A percentile compares a stretch with the other conserved stretches of the same genome.
phyloP scores from a whole-genome alignment of 2,329 filamentous ascomycete genomes.

The Botrytis fabae region DNA sequence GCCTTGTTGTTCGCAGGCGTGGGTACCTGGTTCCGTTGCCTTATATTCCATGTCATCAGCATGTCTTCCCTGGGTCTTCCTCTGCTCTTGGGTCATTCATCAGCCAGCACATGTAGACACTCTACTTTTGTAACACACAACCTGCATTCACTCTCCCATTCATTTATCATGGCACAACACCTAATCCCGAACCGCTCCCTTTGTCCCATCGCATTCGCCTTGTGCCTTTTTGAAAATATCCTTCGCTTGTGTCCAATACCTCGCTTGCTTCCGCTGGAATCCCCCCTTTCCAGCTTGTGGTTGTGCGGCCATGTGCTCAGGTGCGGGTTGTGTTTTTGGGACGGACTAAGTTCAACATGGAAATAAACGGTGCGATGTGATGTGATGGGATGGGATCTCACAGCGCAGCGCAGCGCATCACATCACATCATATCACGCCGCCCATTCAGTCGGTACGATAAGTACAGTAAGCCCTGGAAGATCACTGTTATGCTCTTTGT shows the following conservation, averaged over 20 bases:
- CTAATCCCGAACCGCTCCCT: constrained; percentile 9
- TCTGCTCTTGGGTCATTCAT: constrained; percentile 19
- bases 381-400: background rate
- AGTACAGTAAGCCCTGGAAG: constrained; percentile 9
- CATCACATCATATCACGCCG: constrained; percentile 9
- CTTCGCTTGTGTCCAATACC: constrained; percentile 7
- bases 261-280: constrained; percentile 10
- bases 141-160: background rate
- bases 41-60: constrained; percentile 21
- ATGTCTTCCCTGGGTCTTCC: constrained; percentile 10
- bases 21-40: constrained; percentile 18
- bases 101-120: background rate
- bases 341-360: constrained; percentile 8
- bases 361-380: constrained; percentile 22
- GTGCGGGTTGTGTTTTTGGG: constrained; percentile 4
- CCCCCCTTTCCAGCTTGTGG: constrained; percentile 10
- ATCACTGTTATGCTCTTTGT: constrained; percentile 10
- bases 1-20: constrained; percentile 3
- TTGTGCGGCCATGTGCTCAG: constrained; percentile 17
- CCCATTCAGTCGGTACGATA: constrained; percentile 22
- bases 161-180: background rate
- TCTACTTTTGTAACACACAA: background rate
- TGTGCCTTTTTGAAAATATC: constrained; percentile 12
- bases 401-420: too few species aligned
- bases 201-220: constrained; percentile 9